Conservation (phyloP, 1,284 basidiomycete genomes). For the Tilletia caries region DNA sequence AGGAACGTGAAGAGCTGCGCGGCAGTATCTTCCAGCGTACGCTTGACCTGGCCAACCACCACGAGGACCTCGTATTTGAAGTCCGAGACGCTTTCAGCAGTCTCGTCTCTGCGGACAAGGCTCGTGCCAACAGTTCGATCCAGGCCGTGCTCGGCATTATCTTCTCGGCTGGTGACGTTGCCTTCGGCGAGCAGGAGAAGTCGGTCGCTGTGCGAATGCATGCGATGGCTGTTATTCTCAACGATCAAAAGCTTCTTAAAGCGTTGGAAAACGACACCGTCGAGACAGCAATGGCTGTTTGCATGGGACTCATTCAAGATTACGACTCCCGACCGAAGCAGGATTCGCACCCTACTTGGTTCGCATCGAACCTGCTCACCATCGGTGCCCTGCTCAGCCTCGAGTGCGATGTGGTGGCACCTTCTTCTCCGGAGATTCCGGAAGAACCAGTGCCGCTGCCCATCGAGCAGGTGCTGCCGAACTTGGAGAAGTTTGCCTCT, state of each 20-base stretch:
- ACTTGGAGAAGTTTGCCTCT: constrained; percentile 8
- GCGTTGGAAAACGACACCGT: constrained; percentile 69
- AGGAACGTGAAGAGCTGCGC: constrained; percentile 64
- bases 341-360: constrained; percentile 15
- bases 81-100: constrained; percentile 56
- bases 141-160: constrained; percentile 28
- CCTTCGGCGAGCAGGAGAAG: constrained; percentile 27
- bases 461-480: not conserved
- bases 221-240: constrained; percentile 76
- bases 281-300: constrained; percentile 42
- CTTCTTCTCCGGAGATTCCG: constrained; percentile 62
- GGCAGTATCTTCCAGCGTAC: constrained; percentile 32
- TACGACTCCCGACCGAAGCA: constrained; percentile 17
- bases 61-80: constrained; percentile 83
- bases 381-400: constrained; percentile 51
- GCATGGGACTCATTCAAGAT: constrained; percentile 51
- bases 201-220: constrained; percentile 72
- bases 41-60: constrained; percentile 76
- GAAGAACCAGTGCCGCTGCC: constrained; percentile 71
- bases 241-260: constrained; percentile 66
- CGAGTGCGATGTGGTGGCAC: constrained; percentile 53
- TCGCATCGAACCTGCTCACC: constrained; percentile 27
- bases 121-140: constrained; percentile 5
- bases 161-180: constrained; percentile 21
- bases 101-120: constrained; percentile 24